Evolutionary conservation across 352 stramenopile genomes (phyloP), one percentile per base, ranked within the genome.

Genomic region (Phytophthora syringae): DNA sequence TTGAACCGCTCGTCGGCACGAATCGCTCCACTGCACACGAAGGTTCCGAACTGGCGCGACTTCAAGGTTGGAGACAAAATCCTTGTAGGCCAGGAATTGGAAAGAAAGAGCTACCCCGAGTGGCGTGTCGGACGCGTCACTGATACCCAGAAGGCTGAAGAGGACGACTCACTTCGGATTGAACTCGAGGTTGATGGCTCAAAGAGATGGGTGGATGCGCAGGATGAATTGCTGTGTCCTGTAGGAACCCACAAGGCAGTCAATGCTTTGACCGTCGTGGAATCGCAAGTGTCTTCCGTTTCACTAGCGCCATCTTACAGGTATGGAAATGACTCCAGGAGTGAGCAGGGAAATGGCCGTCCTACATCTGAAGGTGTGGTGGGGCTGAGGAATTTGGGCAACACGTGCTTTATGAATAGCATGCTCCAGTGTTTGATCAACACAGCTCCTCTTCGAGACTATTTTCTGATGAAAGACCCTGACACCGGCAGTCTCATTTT

Each of bases 371-470:
- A 75, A 1, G 87, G 87, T 11, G 85, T 93, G 6, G 86, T 95
- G 7, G 88, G 88, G 3, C 76, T 96, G 10, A 72, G 86, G 44
- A 96, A 89, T 56, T 70, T 89, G 18, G 84, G 77, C 22, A 95
- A 90, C 63, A 94, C 82, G n/a, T 94, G 86, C 71, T 94, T 94
- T 61, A 68, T 94, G 56, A 94, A 94, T 73, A 92, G 83, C 48
- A 90, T 93, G 82, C 47, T 94, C 52, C 86, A 94, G 62, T 99
- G 97, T 58, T 72, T 99, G 22, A 97, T 95, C 52, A 94, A 98
- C 52, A 95, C 97, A n/a, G 72, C 86, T 45, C 79, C 89, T 5
- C 80, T 99, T 13, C 96, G 95, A 16, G 71, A 93, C 45, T 99
- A 98, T 72, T 99, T 99, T 70, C 67, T 98, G 0, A 71, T 65